A percentile compares a stretch with the other conserved stretches of the same genome.
phyloP scores from a whole-genome alignment of 495 filamentous ascomycete genomes.

The Friedmanniomyces endolithicus region DNA sequence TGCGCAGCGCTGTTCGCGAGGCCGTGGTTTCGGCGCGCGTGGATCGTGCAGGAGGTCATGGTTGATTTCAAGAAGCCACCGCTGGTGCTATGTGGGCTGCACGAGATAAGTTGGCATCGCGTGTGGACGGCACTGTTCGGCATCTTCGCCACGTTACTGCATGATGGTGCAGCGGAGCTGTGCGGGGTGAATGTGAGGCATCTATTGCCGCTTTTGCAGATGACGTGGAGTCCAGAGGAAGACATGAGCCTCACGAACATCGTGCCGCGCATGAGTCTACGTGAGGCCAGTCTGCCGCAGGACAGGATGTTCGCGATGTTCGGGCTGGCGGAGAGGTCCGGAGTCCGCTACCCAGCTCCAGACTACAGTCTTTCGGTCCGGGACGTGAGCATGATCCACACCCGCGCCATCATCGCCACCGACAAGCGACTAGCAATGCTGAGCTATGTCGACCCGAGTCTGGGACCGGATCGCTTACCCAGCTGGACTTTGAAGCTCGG shows the following conservation, averaged over 20 bases:
- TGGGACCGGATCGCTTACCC: not conserved
- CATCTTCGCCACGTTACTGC: not conserved
- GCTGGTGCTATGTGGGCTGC: slow-evolving; percentile 2
- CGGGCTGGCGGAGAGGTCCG: not conserved
- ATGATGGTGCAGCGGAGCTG: not conserved
- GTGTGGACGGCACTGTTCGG: not conserved
- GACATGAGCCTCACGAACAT: not conserved
- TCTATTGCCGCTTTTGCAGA: not conserved
- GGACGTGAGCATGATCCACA: not conserved
- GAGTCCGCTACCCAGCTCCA: not conserved
- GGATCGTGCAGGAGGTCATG: slow-evolving; percentile 11
- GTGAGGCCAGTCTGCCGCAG: not conserved
- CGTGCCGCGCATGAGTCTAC: not conserved
- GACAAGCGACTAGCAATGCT: not conserved
- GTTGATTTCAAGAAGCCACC: not conserved
- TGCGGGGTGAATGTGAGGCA: not conserved
- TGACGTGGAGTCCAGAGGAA: not conserved
- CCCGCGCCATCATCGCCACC: not conserved
- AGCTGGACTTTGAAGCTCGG: not conserved
- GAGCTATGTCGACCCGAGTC: not conserved
- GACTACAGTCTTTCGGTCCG: not conserved
- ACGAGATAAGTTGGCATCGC: not conserved
- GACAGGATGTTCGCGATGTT: not conserved
- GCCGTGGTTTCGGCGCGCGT: slow-evolving; percentile 5
- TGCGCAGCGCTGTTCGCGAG: not conserved